Percentiles rank a stretch among this genome's conserved stretches.
Evolutionary conservation across 2,329 filamentous ascomycete species (phyloP).

Genomic region (Colletotrichum orbiculare): DNA sequence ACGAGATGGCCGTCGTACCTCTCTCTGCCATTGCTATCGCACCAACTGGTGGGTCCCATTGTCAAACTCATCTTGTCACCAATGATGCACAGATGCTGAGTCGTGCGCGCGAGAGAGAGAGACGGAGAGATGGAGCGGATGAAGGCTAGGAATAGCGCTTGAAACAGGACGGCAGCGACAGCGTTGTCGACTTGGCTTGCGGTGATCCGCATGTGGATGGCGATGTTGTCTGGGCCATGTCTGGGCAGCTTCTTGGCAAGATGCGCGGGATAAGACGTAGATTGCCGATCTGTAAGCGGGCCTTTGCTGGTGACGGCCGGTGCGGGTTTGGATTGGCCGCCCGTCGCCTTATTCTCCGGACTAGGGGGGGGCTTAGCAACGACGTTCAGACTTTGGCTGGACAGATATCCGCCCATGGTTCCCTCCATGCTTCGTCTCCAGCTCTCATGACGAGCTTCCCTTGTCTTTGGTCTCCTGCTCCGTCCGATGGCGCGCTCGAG

Average conservation of each 20-base stretch:
- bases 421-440: not conserved
- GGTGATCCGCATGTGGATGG: constrained; percentile 35
- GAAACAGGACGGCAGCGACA: constrained; percentile 38
- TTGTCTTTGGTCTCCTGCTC: constrained; percentile 8
- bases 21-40: constrained; percentile 1
- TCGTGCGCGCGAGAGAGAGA: not conserved
- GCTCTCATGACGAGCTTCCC: constrained; percentile 32
- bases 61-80: constrained; percentile 35
- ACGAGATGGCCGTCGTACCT: constrained; percentile 5
- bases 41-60: constrained; percentile 29
- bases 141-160: constrained; percentile 38
- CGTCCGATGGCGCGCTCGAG: constrained; percentile 22
- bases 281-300: constrained; percentile 37
- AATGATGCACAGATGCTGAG: constrained; percentile 30
- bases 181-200: constrained; percentile 33
- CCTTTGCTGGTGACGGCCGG: constrained; percentile 18
- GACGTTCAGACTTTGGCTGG: constrained; percentile 26
- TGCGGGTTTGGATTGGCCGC: constrained; percentile 34
- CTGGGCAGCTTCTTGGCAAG: constrained; percentile 38
- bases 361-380: constrained; percentile 37
- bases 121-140: constrained; percentile 2
- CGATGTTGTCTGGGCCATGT: constrained; percentile 35
- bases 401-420: constrained; percentile 25
- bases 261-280: constrained; percentile 38
- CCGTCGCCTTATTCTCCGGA: constrained; percentile 36